phyloP scores from a whole-genome alignment of 345 rosid species.

The Citrus mangshanensis region DNA sequence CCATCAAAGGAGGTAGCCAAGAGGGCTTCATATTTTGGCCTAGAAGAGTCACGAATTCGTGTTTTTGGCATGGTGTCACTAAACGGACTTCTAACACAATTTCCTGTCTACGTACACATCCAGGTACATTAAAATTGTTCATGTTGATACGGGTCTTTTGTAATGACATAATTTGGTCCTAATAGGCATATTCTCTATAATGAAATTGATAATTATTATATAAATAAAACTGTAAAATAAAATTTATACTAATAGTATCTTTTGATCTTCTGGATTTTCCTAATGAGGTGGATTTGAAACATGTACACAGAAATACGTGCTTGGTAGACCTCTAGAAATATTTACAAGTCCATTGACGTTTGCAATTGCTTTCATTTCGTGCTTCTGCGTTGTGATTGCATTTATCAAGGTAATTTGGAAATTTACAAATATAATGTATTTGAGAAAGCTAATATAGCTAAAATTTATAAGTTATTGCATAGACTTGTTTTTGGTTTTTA shows the following conservation, averaged over 20 bases:
- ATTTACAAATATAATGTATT: neutral
- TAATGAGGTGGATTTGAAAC: neutral
- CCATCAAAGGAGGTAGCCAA: constrained; percentile 88
- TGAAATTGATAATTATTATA: too few relatives aligned
- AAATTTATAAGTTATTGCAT: too few relatives aligned
- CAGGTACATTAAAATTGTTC: neutral
- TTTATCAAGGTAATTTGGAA: constrained; percentile 21
- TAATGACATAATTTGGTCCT: too few relatives aligned
- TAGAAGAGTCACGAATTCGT: constrained; percentile 66
- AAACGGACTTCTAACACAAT: constrained; percentile 8
- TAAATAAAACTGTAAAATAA: neutral
- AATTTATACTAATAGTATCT: too few relatives aligned
- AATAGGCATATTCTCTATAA: too few relatives aligned
- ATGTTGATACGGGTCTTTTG: too few relatives aligned
- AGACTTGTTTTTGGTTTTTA: neutral
- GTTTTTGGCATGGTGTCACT: constrained; percentile 48
- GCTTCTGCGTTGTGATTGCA: constrained; percentile 32
- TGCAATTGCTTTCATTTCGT: constrained; percentile 31
- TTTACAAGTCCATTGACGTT: constrained; percentile 25
- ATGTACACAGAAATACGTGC: constrained; percentile 30
- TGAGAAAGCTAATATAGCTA: neutral
- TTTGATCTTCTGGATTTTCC: neutral
- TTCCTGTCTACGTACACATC: neutral
- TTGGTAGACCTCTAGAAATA: constrained; percentile 20
- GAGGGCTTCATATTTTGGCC: constrained; percentile 74